Evolutionary conservation across 169 alveolate genomes (phyloP).

Genomic region (Plasmodium reichenowi): DNA sequence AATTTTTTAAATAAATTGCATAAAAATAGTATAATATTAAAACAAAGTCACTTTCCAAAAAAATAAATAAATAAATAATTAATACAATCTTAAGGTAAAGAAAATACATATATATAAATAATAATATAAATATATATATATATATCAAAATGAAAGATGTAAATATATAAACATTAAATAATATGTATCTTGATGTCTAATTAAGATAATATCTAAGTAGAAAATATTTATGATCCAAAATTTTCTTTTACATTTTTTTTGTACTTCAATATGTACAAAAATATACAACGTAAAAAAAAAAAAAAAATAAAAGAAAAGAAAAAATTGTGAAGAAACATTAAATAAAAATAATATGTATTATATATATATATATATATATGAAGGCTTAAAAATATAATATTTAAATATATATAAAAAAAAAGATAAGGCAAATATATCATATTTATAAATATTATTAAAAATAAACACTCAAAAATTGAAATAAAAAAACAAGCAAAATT

Average conservation of each 20-base stretch:
- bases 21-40: no score
- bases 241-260: background rate
- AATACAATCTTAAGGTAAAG: no score
- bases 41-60: no score
- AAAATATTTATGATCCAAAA: background rate
- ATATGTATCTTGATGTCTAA: no score
- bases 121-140: no score
- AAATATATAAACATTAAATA: no score
- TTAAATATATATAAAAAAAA: conserved; percentile 3
- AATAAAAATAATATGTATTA: background rate
- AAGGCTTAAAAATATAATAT: background rate
- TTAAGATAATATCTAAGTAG: background rate
- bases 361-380: conserved; percentile 2
- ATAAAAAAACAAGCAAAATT: conserved; percentile 2
- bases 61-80: no score
- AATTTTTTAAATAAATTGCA: no score
- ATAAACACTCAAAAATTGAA: background rate
- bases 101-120: no score
- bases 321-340: no score
- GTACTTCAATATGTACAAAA: background rate
- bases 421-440: background rate
- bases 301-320: no score
- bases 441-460: conserved; percentile 14
- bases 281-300: background rate
- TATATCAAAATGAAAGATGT: no score